phyloP scores from a whole-genome alignment of 352 stramenopile species.

The Bremia lactucae region DNA sequence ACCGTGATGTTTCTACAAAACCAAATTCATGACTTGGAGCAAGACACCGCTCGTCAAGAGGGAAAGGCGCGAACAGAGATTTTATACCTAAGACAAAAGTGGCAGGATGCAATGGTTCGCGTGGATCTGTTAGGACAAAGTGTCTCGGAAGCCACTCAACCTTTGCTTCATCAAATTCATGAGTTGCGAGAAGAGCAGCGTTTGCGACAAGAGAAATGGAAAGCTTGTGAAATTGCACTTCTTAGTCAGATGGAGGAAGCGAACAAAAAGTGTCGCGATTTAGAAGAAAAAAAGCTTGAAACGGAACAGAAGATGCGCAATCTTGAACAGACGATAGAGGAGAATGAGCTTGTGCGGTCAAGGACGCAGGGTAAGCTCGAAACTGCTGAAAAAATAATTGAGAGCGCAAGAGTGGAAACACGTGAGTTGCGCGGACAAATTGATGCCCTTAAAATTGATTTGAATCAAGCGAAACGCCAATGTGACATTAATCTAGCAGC shows the following conservation, averaged over 20 bases:
- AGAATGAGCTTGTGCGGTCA: conserved; percentile 22
- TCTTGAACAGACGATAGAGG: conserved; percentile 22
- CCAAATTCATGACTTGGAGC: conserved; percentile 39
- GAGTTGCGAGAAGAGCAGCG: conserved; percentile 58
- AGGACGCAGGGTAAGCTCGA: conserved; percentile 21
- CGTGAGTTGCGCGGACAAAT: conserved; percentile 29
- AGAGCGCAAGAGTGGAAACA: conserved; percentile 19
- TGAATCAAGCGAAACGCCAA: conserved; percentile 38
- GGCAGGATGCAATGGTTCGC: conserved; percentile 55
- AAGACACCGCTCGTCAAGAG: conserved; percentile 43
- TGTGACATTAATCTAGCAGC: conserved; percentile 25
- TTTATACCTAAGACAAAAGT: conserved; percentile 60
- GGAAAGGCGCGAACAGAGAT: conserved; percentile 49
- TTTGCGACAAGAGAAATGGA: conserved; percentile 44
- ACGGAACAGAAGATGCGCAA: conserved; percentile 29
- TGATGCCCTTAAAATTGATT: conserved; percentile 34
- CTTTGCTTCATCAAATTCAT: conserved; percentile 64
- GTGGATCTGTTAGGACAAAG: conserved; percentile 61
- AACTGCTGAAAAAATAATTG: conserved; percentile 26
- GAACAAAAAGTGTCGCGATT: conserved; percentile 16
- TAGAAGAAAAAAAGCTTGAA: conserved; percentile 34
- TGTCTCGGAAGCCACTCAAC: conserved; percentile 61
- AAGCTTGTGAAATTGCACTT: conserved; percentile 33
- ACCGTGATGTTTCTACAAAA: conserved; percentile 57
- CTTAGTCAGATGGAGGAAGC: conserved; percentile 33